Conservation (phyloP, 2,329 filamentous ascomycete genomes). For the Penicillium brasilianum region DNA sequence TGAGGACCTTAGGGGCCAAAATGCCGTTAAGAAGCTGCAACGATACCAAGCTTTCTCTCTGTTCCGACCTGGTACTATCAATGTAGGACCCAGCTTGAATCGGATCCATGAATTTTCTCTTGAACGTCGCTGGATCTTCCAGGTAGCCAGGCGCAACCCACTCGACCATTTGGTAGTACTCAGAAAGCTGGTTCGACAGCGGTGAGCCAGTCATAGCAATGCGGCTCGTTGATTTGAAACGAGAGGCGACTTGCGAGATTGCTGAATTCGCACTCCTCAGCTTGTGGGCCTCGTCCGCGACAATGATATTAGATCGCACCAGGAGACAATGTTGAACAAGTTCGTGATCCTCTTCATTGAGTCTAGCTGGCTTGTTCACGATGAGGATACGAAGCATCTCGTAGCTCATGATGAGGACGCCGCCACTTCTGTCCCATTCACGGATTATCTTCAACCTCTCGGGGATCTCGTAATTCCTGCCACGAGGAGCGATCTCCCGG, state of each 20-base stretch:
- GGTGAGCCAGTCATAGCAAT: slow-evolving; percentile 89
- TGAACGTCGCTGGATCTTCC: slow-evolving; percentile 71
- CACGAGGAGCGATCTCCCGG: slow-evolving; percentile 58
- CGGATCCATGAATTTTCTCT: slow-evolving; percentile 69
- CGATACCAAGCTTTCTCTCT: slow-evolving; percentile 66
- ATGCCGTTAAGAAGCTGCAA: slow-evolving; percentile 72
- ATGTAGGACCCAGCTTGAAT: slow-evolving; percentile 73
- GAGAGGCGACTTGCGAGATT: slow-evolving; percentile 59
- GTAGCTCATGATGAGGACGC: slow-evolving; percentile 79
- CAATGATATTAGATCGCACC: slow-evolving; percentile 69
- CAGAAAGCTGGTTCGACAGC: slow-evolving; percentile 78
- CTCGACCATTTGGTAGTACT: slow-evolving; percentile 86
- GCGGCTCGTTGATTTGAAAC: slow-evolving; percentile 70
- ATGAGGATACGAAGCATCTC: slow-evolving; percentile 63
- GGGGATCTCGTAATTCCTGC: slow-evolving; percentile 20
- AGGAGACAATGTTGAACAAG: slow-evolving; percentile 58
- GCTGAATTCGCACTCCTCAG: slow-evolving; percentile 70
- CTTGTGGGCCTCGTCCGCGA: slow-evolving; percentile 84
- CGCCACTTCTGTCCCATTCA: slow-evolving; percentile 68
- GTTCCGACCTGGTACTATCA: slow-evolving; percentile 64
- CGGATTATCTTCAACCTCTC: slow-evolving; percentile 56
- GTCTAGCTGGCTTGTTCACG: slow-evolving; percentile 36
- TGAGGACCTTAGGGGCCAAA: slow-evolving; percentile 77
- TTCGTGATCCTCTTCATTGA: slow-evolving; percentile 42
- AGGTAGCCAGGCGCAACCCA: slow-evolving; percentile 84